phyloP scores from a whole-genome alignment of 2,329 filamentous ascomycete species.

The Penicillium digitatum region DNA sequence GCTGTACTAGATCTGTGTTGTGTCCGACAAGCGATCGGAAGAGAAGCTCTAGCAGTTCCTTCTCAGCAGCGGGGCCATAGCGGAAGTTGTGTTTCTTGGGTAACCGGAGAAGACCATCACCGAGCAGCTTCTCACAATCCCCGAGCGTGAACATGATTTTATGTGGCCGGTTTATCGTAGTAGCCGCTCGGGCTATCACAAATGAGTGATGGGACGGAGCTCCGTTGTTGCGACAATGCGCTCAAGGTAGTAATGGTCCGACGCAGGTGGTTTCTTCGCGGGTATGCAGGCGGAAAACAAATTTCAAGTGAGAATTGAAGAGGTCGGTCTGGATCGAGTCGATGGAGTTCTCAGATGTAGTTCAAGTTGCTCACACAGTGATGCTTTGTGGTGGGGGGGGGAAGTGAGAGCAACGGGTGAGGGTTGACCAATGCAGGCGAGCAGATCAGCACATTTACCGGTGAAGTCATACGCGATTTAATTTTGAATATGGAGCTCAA shows the following conservation, averaged over 20 bases:
- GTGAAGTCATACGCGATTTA: conserved; percentile 8
- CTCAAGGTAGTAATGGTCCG: conserved; percentile 5
- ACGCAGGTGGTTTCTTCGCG: background rate
- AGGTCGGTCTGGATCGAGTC: background rate
- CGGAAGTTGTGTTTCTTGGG: conserved; percentile 70
- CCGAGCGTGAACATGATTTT: conserved; percentile 41
- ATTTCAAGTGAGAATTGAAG: background rate
- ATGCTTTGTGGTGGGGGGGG: conserved; percentile 21
- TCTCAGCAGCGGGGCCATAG: conserved; percentile 67
- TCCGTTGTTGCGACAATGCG: conserved; percentile 12
- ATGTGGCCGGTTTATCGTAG: conserved; percentile 14
- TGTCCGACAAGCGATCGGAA: conserved; percentile 83
- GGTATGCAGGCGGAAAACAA: background rate
- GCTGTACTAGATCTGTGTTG: conserved; percentile 66
- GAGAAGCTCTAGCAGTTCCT: conserved; percentile 70
- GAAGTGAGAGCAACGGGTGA: conserved; percentile 10
- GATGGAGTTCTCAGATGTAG: background rate
- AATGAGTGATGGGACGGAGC: conserved; percentile 9
- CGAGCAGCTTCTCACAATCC: conserved; percentile 71
- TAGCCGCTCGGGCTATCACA: conserved; percentile 27
- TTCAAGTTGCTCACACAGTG: conserved; percentile 5
- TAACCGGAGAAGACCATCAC: conserved; percentile 73
- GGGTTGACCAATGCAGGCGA: conserved; percentile 22
- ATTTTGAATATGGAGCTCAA: conserved; percentile 1
- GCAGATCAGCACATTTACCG: conserved; percentile 7